Evolutionary conservation across 1,284 basidiomycete genomes (phyloP).

Genomic region (Heterobasidion irregulare): DNA sequence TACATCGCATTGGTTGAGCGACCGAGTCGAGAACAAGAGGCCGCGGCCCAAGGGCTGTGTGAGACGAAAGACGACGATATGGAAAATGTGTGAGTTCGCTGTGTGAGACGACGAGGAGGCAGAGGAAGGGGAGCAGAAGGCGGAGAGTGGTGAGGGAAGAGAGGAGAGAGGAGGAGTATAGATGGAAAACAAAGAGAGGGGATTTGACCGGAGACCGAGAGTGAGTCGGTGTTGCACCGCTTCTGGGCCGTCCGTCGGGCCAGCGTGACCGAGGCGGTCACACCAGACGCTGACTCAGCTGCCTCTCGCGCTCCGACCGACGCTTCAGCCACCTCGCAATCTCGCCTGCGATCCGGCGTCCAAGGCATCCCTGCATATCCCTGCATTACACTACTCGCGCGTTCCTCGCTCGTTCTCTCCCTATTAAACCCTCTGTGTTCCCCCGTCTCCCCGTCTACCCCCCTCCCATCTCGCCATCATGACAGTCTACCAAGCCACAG

Average conservation of each 20-base stretch:
- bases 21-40: not conserved
- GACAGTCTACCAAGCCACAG: constrained; percentile 78
- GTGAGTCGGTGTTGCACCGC: too few species aligned
- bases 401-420: constrained; percentile 5
- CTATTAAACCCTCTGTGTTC: not conserved
- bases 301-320: too few species aligned
- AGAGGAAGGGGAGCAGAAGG: not conserved
- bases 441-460: not conserved
- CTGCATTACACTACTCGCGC: constrained; percentile 4
- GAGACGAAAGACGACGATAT: not conserved
- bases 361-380: not conserved
- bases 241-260: too few species aligned
- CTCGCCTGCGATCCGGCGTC: too few species aligned
- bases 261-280: too few species aligned
- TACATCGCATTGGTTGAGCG: constrained; percentile 52
- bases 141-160: not conserved
- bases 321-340: too few species aligned
- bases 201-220: not conserved
- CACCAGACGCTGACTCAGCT: too few species aligned
- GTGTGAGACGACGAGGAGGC: not conserved
- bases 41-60: not conserved
- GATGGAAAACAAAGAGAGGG: not conserved
- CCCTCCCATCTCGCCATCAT: constrained; percentile 28
- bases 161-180: not conserved
- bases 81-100: not conserved